Evolutionary conservation across 441 rosid species (phyloP).

Genomic region (Jatropha podagrica): DNA sequence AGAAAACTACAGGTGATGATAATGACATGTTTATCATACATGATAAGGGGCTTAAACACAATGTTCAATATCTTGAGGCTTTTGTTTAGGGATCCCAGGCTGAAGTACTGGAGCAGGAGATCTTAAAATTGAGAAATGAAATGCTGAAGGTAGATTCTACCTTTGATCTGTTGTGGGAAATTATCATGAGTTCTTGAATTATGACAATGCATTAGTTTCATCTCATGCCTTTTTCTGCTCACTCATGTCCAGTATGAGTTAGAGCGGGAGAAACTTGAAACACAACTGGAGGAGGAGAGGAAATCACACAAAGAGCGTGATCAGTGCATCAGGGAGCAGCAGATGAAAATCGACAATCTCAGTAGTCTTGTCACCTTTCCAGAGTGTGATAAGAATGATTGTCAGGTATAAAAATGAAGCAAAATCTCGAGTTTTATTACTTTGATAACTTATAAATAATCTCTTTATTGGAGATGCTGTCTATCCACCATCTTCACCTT

Average conservation of each 20-base stretch:
- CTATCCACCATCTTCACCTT: background rate
- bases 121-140: conserved; percentile 78
- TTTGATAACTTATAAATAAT: background rate
- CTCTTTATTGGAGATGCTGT: background rate
- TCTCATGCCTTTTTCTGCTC: background rate
- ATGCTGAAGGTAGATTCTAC: conserved; percentile 72
- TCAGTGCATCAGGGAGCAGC: conserved; percentile 67
- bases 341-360: conserved; percentile 61
- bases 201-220: background rate
- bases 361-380: conserved; percentile 45
- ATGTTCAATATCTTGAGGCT: conserved; percentile 24
- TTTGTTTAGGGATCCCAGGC: conserved; percentile 78
- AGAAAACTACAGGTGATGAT: conserved; percentile 74
- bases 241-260: conserved; percentile 67
- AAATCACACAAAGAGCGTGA: conserved; percentile 69
- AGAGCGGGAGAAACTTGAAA: conserved; percentile 82
- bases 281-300: conserved; percentile 84
- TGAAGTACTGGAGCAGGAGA: conserved; percentile 84
- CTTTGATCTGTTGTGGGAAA: conserved; percentile 19
- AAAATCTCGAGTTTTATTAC: background rate
- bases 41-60: conserved; percentile 11
- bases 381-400: conserved; percentile 44
- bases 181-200: conserved; percentile 1
- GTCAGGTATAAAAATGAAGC: conserved; percentile 49
- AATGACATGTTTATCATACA: background rate